Base-by-base conservation (phyloP, 2,329 filamentous ascomycete genomes). In the Chrysoporthe austroafricana region DNA sequence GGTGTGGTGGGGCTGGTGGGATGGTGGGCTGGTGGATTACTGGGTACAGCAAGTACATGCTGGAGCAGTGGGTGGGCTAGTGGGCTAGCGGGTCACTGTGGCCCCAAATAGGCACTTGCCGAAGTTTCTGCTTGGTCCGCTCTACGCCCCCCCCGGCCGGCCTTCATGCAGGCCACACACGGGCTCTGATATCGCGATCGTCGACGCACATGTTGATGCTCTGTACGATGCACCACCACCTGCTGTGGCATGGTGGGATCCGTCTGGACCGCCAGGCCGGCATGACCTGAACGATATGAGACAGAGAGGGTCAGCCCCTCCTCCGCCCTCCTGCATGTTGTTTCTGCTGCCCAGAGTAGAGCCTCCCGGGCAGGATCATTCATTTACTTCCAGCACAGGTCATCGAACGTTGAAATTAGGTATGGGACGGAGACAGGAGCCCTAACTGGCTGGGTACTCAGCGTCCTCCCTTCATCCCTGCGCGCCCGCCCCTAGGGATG, bases 401-500 rank as follows among this genome's bases (percentile, higher is more conserved):
- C 59, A 46, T 50, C 43, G 61, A 64, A 60, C 60, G 65, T 68
- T 65, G 62, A 69, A 68, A 69, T 69, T 67, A 68, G 52, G 54
- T 63, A 58, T 69, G 64, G 67, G 46, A 63, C 54, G 56, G 57
- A n/a, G 34, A 58, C 34, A 39, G 9, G 58, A 52, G 64, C 64
- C 59, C 58, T 9, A 26, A 26, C 26, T 26, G 26, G 26, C 26
- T 26, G 26, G 26, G 26, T 62, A 65, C 14, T 64, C 48, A 61
- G 34, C 62, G 64, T 57, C 57, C 46, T 52, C 36, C 52, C 48
- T 34, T 32, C n/a, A 67, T 59, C 68, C 68, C 68, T 69, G 68
- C 57, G 11, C n/a, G 16, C n/a, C 7, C 64, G 26, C 26, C 26
- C 26, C 26, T 44, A 42, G 59, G 59, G 16, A 66, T 43, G 58